A percentile compares a stretch with the other conserved stretches of the same genome.
Evolutionary conservation across 2,329 filamentous ascomycete genomes (phyloP).

Genomic region (Fusarium liriodendri): DNA sequence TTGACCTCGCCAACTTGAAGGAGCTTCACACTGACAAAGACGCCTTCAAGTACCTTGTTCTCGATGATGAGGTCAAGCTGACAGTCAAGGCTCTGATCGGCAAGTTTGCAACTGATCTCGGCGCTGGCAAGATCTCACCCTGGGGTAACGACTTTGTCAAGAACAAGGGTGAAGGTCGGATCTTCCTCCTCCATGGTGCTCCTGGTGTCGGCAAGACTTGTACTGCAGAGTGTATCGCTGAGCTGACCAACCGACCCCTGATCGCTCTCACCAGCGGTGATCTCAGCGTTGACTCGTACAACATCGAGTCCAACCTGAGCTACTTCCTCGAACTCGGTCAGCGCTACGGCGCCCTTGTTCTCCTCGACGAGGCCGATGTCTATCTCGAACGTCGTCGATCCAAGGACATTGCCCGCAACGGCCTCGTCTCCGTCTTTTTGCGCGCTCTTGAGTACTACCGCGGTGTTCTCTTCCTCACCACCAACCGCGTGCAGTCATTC

Average conservation of each 20-base stretch:
- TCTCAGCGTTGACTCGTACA: conserved; percentile 52
- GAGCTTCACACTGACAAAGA: conserved; percentile 58
- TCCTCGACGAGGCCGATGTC: conserved; percentile 71
- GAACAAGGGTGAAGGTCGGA: conserved; percentile 62
- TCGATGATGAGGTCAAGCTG: conserved; percentile 60
- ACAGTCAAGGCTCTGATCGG: conserved; percentile 61
- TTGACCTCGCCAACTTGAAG: conserved; percentile 53
- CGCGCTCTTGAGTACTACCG: conserved; percentile 64
- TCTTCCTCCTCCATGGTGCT: conserved; percentile 63
- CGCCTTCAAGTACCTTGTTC: conserved; percentile 62
- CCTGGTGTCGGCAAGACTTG: conserved; percentile 69
- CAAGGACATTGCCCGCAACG: conserved; percentile 58
- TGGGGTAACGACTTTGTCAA: conserved; percentile 61
- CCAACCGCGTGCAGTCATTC: conserved; percentile 60
- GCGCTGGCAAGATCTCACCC: conserved; percentile 53
- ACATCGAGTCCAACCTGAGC: conserved; percentile 57
- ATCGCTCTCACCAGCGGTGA: conserved; percentile 64
- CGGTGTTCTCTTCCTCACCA: conserved; percentile 63
- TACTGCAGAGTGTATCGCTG: conserved; percentile 66
- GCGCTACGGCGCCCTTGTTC: conserved; percentile 62
- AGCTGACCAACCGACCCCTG: conserved; percentile 62
- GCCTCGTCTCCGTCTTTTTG: conserved; percentile 61
- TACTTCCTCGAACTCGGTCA: conserved; percentile 62
- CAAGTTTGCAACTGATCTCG: conserved; percentile 54
- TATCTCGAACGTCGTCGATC: conserved; percentile 65